phyloP scores from a whole-genome alignment of 176 grass and related monocot species.

The Cenchrus purpureus region DNA sequence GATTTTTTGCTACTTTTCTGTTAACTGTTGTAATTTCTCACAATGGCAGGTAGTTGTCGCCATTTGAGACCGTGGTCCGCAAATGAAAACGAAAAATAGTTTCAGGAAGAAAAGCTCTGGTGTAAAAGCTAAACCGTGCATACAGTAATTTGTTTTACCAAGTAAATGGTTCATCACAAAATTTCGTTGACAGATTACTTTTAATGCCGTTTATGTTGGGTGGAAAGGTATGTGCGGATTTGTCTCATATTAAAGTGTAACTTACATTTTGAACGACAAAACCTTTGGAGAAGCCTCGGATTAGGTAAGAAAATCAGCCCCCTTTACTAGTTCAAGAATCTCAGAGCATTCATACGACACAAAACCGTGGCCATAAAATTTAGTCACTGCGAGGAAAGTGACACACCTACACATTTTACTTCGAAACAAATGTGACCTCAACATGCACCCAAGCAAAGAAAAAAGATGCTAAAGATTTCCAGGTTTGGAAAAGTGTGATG shows the following conservation, averaged over 20 bases:
- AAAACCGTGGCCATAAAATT: conserved; percentile 6
- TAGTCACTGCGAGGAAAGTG: conserved; percentile 22
- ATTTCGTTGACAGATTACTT: not conserved
- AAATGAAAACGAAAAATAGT: not conserved
- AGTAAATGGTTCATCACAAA: not conserved
- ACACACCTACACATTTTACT: not conserved
- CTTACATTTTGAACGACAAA: not conserved
- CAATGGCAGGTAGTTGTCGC: not conserved
- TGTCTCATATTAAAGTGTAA: not conserved
- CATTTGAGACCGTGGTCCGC: not conserved
- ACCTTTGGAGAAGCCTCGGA: conserved; percentile 19
- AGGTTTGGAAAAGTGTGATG: not conserved
- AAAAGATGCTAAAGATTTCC: conserved; percentile 5
- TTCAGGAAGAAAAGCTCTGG: not conserved
- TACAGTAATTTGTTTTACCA: not conserved
- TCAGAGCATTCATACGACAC: conserved; percentile 40
- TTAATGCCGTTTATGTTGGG: not conserved
- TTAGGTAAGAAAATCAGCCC: conserved; percentile 19
- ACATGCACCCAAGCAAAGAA: too few relatives aligned
- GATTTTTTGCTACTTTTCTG: not conserved
- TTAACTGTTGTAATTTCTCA: too few relatives aligned
- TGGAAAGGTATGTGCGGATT: not conserved
- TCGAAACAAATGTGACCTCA: not conserved
- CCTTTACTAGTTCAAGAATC: conserved; percentile 38
- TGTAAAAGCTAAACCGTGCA: not conserved